Percentiles rank a stretch among this genome's conserved stretches.
Conservation (phyloP, 257 asterid species). For the Nicotiana sylvestris region DNA sequence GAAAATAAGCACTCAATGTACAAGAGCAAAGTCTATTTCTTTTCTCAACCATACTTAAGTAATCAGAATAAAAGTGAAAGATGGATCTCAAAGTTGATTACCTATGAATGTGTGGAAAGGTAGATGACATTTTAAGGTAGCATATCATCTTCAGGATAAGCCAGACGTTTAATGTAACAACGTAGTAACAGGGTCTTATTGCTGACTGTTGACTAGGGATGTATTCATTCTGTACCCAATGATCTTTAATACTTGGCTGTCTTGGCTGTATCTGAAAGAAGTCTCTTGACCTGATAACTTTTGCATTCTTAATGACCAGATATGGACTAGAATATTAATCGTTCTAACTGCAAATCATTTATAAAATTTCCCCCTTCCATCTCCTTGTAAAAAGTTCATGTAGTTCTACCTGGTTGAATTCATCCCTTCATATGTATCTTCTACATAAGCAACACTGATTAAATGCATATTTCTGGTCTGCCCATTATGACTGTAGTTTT, state of each 20-base stretch:
- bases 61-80: not conserved
- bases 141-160: not conserved
- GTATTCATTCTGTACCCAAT: not conserved
- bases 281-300: not conserved
- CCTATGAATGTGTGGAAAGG: not conserved
- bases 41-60: not conserved
- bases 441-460: not conserved
- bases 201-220: conserved; percentile 1
- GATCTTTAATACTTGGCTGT: not conserved
- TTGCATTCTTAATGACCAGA: not conserved
- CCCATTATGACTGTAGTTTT: not conserved
- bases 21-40: not conserved
- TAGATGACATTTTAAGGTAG: not conserved
- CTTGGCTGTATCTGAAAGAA: not conserved
- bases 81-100: not conserved
- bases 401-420: not conserved
- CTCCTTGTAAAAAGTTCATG: not conserved
- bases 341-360: not conserved
- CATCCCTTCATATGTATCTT: not conserved
- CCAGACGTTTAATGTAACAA: not conserved
- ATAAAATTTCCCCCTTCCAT: not conserved
- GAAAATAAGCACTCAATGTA: not conserved
- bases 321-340: not conserved
- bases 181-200: no score
- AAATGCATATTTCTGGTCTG: not conserved